A percentile compares a stretch with the other conserved stretches of the same genome.
phyloP scores from a whole-genome alignment of 306 rosid species.

The Vigna angularis region DNA sequence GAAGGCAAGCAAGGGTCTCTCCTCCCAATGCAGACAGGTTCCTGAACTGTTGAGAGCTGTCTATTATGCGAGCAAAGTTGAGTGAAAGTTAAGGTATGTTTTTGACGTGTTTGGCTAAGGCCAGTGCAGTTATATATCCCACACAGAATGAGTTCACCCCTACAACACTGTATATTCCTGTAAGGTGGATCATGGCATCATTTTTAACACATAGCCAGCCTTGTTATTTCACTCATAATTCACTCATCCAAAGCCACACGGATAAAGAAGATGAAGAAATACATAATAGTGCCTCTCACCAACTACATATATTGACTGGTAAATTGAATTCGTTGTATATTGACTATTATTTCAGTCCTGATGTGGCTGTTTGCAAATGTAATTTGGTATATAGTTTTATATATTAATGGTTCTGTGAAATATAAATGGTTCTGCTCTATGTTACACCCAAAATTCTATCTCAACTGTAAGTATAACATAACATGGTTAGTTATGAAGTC shows the following conservation, averaged over 20 bases:
- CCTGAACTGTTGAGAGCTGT: constrained; percentile 43
- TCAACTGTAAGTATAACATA: constrained; percentile 25
- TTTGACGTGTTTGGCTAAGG: constrained; percentile 38
- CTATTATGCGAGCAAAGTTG: constrained; percentile 39
- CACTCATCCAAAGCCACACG: constrained; percentile 45
- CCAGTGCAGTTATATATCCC: constrained; percentile 55
- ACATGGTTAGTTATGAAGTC: constrained; percentile 10
- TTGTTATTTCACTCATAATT: constrained; percentile 48
- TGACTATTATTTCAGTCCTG: constrained; percentile 52
- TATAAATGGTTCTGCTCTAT: constrained; percentile 36
- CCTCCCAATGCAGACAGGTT: constrained; percentile 66
- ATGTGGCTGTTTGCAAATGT: constrained; percentile 58
- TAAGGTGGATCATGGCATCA: constrained; percentile 58
- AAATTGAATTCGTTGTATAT: constrained; percentile 62
- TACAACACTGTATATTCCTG: constrained; percentile 64
- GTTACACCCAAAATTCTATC: constrained; percentile 39
- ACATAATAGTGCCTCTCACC: constrained; percentile 50
- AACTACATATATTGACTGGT: constrained; percentile 44
- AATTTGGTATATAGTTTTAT: constrained; percentile 56
- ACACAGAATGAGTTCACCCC: constrained; percentile 48
- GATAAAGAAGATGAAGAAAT: constrained; percentile 41
- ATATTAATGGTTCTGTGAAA: constrained; percentile 48
- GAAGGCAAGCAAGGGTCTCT: constrained; percentile 74
- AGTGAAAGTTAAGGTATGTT: constrained; percentile 47
- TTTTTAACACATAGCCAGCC: constrained; percentile 52